phyloP scores from a whole-genome alignment of 192 early-diverging fungal genomes.

The Podila epicladia region DNA sequence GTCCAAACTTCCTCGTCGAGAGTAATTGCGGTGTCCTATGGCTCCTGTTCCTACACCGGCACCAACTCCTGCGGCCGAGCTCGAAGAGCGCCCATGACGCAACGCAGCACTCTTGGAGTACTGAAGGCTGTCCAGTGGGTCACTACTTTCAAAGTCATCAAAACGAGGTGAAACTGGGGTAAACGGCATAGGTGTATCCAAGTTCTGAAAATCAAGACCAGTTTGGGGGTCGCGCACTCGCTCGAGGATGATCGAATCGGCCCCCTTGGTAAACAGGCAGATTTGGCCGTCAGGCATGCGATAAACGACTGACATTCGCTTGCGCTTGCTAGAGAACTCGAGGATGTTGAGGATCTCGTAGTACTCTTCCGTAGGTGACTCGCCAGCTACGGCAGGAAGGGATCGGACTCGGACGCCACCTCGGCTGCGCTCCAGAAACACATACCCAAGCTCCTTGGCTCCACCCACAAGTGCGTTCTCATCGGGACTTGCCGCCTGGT shows the following conservation, averaged over 20 bases:
- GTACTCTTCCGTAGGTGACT: conserved; percentile 28
- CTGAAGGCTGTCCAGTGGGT: conserved; percentile 36
- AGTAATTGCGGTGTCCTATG: background rate
- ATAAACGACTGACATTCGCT: conserved; percentile 89
- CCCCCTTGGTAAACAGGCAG: conserved; percentile 89
- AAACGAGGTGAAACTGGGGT: conserved; percentile 9
- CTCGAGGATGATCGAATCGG: conserved; percentile 87
- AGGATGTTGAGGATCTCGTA: conserved; percentile 77
- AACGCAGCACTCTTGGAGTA: conserved; percentile 26
- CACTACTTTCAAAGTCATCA: conserved; percentile 20
- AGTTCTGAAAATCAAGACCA: conserved; percentile 22
- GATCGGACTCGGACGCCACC: conserved; percentile 44
- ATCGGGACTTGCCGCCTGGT: conserved; percentile 86
- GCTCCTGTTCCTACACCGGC: background rate
- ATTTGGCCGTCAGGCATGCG: conserved; percentile 78
- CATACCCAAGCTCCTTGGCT: conserved; percentile 78
- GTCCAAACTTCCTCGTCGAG: background rate
- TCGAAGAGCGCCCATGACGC: conserved; percentile 22
- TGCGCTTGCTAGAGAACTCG: conserved; percentile 89
- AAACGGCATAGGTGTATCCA: conserved; percentile 25
- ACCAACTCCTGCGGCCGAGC: conserved; percentile 19
- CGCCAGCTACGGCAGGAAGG: conserved; percentile 9
- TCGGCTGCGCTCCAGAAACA: conserved; percentile 68
- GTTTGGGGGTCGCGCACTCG: conserved; percentile 56
- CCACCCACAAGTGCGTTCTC: conserved; percentile 85